Conservation (phyloP, 441 rosid species). For the Gossypium davidsonii region DNA sequence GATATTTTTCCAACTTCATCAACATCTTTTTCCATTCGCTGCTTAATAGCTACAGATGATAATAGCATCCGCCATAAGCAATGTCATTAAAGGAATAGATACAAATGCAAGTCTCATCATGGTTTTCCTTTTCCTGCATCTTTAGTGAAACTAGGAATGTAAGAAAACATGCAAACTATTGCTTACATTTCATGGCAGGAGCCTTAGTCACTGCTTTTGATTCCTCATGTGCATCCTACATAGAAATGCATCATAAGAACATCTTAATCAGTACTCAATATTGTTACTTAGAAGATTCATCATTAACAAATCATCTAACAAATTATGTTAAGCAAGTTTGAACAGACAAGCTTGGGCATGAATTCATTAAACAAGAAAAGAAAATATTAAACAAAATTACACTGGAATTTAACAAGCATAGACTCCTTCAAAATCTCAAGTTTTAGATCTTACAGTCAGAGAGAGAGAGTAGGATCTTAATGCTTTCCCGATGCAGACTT, state of each 20-base stretch:
- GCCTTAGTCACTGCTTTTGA: constrained; percentile 88
- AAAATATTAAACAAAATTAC: not conserved
- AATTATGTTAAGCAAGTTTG: not conserved
- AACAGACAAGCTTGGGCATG: not conserved
- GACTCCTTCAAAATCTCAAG: not conserved
- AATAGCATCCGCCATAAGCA: constrained; percentile 13
- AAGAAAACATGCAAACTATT: not conserved
- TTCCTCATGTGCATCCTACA: constrained; percentile 78
- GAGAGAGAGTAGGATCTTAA: not conserved
- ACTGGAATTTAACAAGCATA: not conserved
- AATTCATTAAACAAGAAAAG: not conserved
- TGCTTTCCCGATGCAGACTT: not conserved
- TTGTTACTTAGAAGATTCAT: not conserved
- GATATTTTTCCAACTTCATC: constrained; percentile 92
- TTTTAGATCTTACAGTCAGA: not conserved
- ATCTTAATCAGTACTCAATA: not conserved
- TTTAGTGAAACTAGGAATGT: not conserved
- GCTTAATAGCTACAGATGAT: constrained; percentile 62
- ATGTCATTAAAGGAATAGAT: not conserved
- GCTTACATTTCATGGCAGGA: constrained; percentile 89
- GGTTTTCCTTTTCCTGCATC: not conserved
- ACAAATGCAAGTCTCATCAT: not conserved
- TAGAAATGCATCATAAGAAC: constrained; percentile 4
- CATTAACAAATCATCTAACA: not conserved
- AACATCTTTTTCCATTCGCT: constrained; percentile 90